Conservation (phyloP, 2,329 filamentous ascomycete species). For the Botrytis paeoniae region DNA sequence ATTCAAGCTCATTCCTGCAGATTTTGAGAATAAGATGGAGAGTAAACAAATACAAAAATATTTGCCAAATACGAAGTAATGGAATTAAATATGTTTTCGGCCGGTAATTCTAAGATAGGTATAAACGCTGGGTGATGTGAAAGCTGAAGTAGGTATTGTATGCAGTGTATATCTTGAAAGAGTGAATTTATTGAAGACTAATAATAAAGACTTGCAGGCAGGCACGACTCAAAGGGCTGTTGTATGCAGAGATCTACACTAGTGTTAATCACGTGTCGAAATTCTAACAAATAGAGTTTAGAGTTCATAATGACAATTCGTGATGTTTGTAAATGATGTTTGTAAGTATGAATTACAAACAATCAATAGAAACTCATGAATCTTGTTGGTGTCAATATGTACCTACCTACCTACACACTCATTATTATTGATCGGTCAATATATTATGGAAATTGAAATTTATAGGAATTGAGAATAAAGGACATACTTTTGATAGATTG, state of each 20-base stretch:
- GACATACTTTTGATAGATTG: neutral
- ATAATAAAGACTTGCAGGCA: neutral
- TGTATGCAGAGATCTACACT: slow-evolving; percentile 7
- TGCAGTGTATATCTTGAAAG: neutral
- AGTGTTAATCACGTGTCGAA: neutral
- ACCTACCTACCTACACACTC: neutral
- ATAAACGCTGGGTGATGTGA: neutral
- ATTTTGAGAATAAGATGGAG: neutral
- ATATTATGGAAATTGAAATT: neutral
- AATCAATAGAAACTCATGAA: neutral
- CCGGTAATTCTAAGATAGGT: neutral
- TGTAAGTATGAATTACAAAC: neutral
- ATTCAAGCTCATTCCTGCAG: slow-evolving; percentile 3
- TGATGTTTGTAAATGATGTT: neutral
- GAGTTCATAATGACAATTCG: neutral
- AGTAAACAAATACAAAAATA: neutral
- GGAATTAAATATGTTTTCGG: neutral
- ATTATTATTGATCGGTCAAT: neutral
- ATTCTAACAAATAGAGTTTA: neutral
- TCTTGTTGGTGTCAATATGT: neutral
- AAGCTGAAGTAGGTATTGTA: neutral
- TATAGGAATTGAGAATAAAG: neutral
- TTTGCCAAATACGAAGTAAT: neutral
- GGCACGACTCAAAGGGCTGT: neutral
- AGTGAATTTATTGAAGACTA: neutral